Evolutionary conservation across 441 rosid species (phyloP), one percentile per base, ranked within the genome.

Genomic region (Croton laevigatus): DNA sequence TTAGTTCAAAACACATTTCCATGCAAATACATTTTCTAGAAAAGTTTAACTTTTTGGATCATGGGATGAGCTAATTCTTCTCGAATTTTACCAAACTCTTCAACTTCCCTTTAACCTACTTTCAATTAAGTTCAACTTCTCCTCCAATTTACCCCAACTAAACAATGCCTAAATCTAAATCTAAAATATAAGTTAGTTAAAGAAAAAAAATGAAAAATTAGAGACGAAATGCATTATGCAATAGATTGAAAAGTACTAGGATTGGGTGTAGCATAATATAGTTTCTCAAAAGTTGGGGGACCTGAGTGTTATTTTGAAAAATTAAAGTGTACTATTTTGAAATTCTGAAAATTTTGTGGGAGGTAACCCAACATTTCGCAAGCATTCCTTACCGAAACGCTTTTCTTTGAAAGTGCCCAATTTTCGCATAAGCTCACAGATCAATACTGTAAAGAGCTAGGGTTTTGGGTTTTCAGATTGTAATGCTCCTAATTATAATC

Each of bases 381-480:
- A 68, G 45, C 36, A 0, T 34, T 14, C 12, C 62, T 2, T 27
- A 7, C 40, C 20, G 51, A 20, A 13, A n/a, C 13, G 40, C 74
- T 8, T 6, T 11, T 3, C 10, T 3, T 0, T 12, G 42, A 8
- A 4, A 14, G 9, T 62, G 20, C 1, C 19, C 14, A 22, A 38
- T 32, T 62, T 42, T 54, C 67, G 54, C 59, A 36, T 36, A 61
- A 49, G 60, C 27, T 54, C 61, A 64, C 59, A 36, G 48, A 61
- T 61, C 67, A 37, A 65, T 51, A 61, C 23, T 6, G 34, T 27
- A 36, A 34, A n/a, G 44, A 53, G 70, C 58, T 60, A 62, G 70
- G 84, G 80, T 78, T 73, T 74, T 71, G 46, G 70, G 32, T 37
- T 69, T 52, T 66, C 27, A 13, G 37, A 13, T 9, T 14, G 45